phyloP scores from a whole-genome alignment of 768 basidiomycete species.

The Royoungia palumana region DNA sequence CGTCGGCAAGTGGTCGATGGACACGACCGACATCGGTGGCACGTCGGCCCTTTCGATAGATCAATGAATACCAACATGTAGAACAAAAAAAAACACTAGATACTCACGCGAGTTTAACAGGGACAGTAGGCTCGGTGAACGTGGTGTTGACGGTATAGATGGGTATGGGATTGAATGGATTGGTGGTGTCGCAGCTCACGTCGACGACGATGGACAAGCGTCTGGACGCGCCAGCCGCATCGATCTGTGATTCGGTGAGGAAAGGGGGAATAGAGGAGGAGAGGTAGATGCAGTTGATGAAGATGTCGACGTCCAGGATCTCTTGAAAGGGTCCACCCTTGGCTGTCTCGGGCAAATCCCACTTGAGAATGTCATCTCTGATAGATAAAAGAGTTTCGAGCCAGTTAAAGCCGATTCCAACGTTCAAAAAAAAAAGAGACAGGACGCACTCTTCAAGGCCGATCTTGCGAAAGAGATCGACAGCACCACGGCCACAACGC shows the following conservation, averaged over 20 bases:
- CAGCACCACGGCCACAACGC: slow-evolving; percentile 91
- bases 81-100: neutral
- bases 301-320: slow-evolving; percentile 94
- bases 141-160: slow-evolving; percentile 94
- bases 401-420: neutral
- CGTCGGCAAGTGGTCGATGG: slow-evolving; percentile 93
- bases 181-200: no score
- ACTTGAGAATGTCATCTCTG: slow-evolving; percentile 93
- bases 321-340: slow-evolving; percentile 96
- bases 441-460: slow-evolving; percentile 84
- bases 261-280: slow-evolving; percentile 84
- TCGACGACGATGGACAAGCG: slow-evolving; percentile 97
- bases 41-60: no score
- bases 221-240: slow-evolving; percentile 70
- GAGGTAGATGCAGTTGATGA: slow-evolving; percentile 99
- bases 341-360: slow-evolving; percentile 96
- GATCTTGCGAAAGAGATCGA: slow-evolving; percentile 93
- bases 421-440: neutral
- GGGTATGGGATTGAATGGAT: slow-evolving; percentile 96
- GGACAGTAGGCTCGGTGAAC: slow-evolving; percentile 87
- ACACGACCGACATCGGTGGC: no score
- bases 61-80: no score
- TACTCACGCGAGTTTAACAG: slow-evolving; percentile 73
- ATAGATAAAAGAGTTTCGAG: slow-evolving; percentile 27
- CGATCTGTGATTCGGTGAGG: slow-evolving; percentile 65